These are phyloP conservation scores for Macaranga tanarius DNA, from an alignment of 441 rosid species.

Conservation along the genomic window DNA sequence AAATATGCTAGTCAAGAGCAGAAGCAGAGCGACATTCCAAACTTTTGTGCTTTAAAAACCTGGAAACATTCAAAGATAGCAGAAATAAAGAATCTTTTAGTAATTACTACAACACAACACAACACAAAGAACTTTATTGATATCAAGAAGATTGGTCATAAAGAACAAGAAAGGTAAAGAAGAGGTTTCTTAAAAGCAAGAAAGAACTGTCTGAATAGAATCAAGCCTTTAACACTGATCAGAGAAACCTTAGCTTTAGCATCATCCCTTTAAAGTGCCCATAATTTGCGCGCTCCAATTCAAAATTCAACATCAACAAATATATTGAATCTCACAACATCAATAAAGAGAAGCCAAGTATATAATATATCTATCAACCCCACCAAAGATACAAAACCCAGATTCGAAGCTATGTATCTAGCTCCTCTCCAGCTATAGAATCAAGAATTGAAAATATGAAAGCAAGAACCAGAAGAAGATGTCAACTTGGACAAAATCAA, in stretches of 20 bases:
- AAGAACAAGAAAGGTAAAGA: slow-evolving; percentile 9
- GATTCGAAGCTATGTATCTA: slow-evolving; percentile 32
- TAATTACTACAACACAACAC: too few species aligned
- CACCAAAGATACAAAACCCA: slow-evolving; percentile 39
- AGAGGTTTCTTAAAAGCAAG: slow-evolving; percentile 17
- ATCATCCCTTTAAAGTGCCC: slow-evolving; percentile 31
- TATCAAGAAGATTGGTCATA: too few species aligned
- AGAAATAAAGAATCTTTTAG: slow-evolving; percentile 29
- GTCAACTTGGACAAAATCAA: background rate
- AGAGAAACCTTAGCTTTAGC: slow-evolving; percentile 42
- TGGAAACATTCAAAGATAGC: too few species aligned
- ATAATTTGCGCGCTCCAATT: slow-evolving; percentile 32
- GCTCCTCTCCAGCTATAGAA: too few species aligned
- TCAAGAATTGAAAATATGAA: slow-evolving; percentile 15
- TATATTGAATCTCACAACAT: background rate
- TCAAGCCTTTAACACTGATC: slow-evolving; percentile 19
- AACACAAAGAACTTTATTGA: too few species aligned
- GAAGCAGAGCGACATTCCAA: too few species aligned
- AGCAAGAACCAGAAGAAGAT: background rate
- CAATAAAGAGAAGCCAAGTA: slow-evolving; percentile 7
- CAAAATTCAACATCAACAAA: slow-evolving; percentile 29
- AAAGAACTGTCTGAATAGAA: slow-evolving; percentile 24
- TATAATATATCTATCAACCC: slow-evolving; percentile 12
- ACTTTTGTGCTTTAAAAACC: too few species aligned
- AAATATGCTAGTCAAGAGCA: too few species aligned